Conservation (phyloP, 2,329 filamentous ascomycete genomes). For the Blastomyces gilchristii region DNA sequence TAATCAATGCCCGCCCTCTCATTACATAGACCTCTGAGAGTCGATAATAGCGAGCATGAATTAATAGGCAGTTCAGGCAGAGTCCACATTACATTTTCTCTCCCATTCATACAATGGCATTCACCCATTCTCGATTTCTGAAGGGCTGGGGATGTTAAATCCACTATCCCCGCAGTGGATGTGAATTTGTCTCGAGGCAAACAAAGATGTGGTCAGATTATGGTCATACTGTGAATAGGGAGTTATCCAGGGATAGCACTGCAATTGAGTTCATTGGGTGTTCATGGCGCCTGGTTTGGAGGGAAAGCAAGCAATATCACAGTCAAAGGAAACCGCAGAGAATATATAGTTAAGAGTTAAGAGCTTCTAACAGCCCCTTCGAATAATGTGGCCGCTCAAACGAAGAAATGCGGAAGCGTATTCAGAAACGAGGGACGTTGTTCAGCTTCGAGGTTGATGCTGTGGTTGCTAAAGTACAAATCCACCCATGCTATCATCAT, state of each 20-base stretch:
- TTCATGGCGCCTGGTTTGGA: not conserved
- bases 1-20: not conserved
- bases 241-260: not conserved
- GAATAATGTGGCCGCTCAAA: too few relatives aligned
- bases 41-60: not conserved
- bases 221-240: not conserved
- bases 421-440: too few relatives aligned
- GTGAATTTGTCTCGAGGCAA: not conserved
- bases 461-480: too few relatives aligned
- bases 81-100: not conserved
- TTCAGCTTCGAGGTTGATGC: too few relatives aligned
- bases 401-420: too few relatives aligned
- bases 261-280: not conserved
- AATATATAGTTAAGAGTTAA: too few relatives aligned
- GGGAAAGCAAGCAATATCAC: not conserved
- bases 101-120: not conserved
- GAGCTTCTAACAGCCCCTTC: too few relatives aligned
- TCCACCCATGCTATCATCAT: too few relatives aligned
- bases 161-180: not conserved
- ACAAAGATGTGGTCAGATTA: not conserved
- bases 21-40: not conserved
- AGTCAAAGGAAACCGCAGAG: not conserved
- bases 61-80: not conserved
- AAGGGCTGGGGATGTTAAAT: not conserved
- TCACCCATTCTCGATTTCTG: not conserved